Conservation (phyloP, 2,329 filamentous ascomycete genomes). For the Tothia fuscella region DNA sequence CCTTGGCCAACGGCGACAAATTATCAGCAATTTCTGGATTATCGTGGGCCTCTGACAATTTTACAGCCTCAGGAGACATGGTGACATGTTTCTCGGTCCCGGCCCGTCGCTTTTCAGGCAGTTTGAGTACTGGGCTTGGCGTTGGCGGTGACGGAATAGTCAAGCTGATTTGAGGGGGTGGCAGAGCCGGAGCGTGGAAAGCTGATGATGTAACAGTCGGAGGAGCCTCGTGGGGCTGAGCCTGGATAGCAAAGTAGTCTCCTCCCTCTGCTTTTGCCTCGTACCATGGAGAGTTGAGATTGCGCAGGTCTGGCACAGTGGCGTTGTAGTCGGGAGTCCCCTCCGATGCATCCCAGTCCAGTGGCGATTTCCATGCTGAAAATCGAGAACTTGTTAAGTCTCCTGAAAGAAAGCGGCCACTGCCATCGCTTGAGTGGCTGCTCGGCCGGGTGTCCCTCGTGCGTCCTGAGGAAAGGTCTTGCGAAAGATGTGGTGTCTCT, state of each 20-base stretch:
- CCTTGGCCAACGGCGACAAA: neutral
- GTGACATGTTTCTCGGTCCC: neutral
- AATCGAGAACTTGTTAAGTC: no score
- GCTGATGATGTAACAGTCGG: neutral
- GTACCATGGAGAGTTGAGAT: constrained; percentile 27
- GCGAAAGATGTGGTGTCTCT: neutral
- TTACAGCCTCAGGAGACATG: neutral
- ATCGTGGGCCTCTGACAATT: no score
- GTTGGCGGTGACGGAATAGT: neutral
- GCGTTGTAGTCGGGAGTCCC: constrained; percentile 8
- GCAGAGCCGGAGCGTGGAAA: neutral
- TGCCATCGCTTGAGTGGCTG: neutral
- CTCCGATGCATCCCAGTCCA: neutral
- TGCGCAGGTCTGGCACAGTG: constrained; percentile 24
- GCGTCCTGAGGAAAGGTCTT: neutral
- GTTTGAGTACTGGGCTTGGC: neutral
- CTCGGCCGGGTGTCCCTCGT: neutral
- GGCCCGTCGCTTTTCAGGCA: neutral
- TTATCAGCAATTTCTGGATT: neutral
- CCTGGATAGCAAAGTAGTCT: constrained; percentile 17
- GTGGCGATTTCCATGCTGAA: constrained; percentile 8
- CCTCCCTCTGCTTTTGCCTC: constrained; percentile 13
- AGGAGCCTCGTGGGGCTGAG: neutral
- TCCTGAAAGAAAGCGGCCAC: no score
- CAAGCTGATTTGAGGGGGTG: neutral